Base-by-base conservation (phyloP, 352 stramenopile genomes). In the Plasmopara muralis region DNA sequence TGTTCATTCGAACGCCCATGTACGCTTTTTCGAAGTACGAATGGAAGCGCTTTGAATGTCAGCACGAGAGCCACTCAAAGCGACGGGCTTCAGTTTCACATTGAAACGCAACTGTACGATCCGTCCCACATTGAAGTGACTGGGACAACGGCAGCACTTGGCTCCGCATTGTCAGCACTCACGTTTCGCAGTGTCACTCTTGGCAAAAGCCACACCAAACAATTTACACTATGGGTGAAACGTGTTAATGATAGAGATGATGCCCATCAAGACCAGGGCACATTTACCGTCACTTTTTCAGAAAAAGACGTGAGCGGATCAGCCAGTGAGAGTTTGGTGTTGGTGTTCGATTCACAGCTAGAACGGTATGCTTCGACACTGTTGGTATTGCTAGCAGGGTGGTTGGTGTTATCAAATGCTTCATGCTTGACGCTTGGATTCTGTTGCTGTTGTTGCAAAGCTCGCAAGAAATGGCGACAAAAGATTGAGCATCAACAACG, bases 1-100 rank as follows among this genome's bases (percentile, higher is more conserved):
- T 89, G 79, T 31, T 52, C 66, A 4, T 66, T 68, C 30, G 64
- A 83, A 9, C 67, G 74, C 0, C 74, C 77, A 2, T 89, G 79
- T 35, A 55, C 53, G 4, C 57, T 88, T 0, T 30, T 47, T 30
- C 57, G 65, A 49, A 83, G 60, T 30, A 53, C 50, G 9, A 69
- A 72, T 20, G 50, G 43, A 50, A 69, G 46, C n/a, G 7, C 16
- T 4, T 62, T 68, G 16, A 70, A 70, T 31, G 31, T 31, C 10
- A 65, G 33, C 25, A 59, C 43, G n/a, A 66, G 47, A n/a, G 49
- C 50, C 28, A 53, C 49, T 49, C 34, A 40, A 41, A 39, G 51
- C 14, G 9, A 41, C 12, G 47, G 62, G 39, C 25, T 71, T 16
- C 48, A 61, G 2, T 68, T 71, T 34, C 57, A 60, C 38, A 62